Conservation (phyloP, 495 filamentous ascomycete species). For the Lophiotrema nucula region DNA sequence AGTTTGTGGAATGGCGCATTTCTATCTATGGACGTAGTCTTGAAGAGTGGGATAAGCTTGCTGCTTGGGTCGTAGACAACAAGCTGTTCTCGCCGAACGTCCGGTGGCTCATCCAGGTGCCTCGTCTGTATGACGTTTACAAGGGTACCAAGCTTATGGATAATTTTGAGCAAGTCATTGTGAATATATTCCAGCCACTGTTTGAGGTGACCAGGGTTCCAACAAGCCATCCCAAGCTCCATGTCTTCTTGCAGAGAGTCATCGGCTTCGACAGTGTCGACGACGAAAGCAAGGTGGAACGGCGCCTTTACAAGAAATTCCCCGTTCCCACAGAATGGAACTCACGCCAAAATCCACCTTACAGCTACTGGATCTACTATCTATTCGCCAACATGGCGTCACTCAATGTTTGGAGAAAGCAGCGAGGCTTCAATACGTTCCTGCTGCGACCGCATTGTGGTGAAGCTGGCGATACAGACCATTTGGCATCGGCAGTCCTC, state of each 20-base stretch:
- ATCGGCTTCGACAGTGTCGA: constrained; percentile 97
- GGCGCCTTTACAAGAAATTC: constrained; percentile 88
- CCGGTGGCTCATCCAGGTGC: constrained; percentile 94
- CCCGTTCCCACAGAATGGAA: constrained; percentile 86
- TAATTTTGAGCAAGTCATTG: constrained; percentile 84
- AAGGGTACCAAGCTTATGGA: constrained; percentile 82
- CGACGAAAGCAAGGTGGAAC: constrained; percentile 94
- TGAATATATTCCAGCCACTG: constrained; percentile 88
- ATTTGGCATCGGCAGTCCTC: constrained; percentile 85
- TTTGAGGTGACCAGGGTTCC: constrained; percentile 94
- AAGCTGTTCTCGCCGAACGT: constrained; percentile 97
- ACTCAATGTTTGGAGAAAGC: constrained; percentile 86
- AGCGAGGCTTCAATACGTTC: constrained; percentile 93
- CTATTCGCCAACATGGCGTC: constrained; percentile 92
- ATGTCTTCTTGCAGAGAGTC: constrained; percentile 91
- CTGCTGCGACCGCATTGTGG: constrained; percentile 91
- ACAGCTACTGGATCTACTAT: constrained; percentile 99
- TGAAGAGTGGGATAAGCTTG: constrained; percentile 97
- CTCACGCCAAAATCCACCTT: constrained; percentile 91
- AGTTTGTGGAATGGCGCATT: constrained; percentile 99
- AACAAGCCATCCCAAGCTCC: constrained; percentile 81
- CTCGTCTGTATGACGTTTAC: constrained; percentile 93
- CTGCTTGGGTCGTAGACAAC: constrained; percentile 98
- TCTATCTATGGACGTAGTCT: constrained; percentile 90
- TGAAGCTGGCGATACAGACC: constrained; percentile 94